A percentile compares a stretch with the other conserved stretches of the same genome.
Conservation (phyloP, 495 filamentous ascomycete genomes). For the Podospora australis region DNA sequence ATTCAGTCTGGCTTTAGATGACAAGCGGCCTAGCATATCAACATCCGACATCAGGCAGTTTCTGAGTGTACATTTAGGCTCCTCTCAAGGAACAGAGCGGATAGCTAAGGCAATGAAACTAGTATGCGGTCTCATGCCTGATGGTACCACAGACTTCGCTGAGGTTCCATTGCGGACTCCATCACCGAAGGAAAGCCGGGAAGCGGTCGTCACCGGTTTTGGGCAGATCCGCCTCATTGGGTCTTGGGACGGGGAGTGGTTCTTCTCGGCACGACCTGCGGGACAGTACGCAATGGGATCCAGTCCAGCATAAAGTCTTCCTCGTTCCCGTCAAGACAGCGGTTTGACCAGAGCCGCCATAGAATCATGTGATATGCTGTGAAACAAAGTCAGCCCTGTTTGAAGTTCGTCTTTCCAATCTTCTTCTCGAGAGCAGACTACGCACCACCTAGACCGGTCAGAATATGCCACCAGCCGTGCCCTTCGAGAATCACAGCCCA, state of each 20-base stretch:
- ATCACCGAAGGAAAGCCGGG: not conserved
- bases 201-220: not conserved
- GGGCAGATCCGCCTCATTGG: slow-evolving; percentile 17
- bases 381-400: slow-evolving; percentile 32
- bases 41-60: no score
- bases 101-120: no score
- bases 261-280: slow-evolving; percentile 46
- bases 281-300: slow-evolving; percentile 57
- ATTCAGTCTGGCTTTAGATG: no score
- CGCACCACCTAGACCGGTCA: slow-evolving; percentile 29
- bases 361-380: slow-evolving; percentile 74
- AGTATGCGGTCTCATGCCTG: no score
- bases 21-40: no score
- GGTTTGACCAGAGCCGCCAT: slow-evolving; percentile 82
- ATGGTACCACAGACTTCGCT: no score
- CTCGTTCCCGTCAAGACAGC: slow-evolving; percentile 70
- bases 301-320: slow-evolving; percentile 70
- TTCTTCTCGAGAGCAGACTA: not conserved
- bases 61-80: no score
- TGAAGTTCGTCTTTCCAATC: no score
- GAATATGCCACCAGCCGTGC: slow-evolving; percentile 92
- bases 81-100: no score
- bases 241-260: slow-evolving; percentile 21
- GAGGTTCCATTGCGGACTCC: not conserved
- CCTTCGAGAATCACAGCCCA: slow-evolving; percentile 90